Percentiles rank a stretch among this genome's conserved stretches.
Evolutionary conservation across 805 yeast species (phyloP).

Genomic region (Candida loeiensis): DNA sequence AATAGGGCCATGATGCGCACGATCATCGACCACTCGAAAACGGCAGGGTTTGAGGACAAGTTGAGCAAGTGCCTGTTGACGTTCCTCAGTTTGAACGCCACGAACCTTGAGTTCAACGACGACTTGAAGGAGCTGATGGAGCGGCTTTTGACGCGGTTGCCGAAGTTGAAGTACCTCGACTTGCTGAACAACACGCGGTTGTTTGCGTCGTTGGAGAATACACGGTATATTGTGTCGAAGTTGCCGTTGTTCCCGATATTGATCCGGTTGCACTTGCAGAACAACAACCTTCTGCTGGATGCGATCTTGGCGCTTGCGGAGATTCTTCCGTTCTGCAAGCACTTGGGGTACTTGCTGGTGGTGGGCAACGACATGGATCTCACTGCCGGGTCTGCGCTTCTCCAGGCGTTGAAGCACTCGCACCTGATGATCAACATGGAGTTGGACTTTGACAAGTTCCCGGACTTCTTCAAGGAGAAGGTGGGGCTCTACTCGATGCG

Average conservation of each 20-base stretch:
- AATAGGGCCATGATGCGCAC: slow-evolving; percentile 30
- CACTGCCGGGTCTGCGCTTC: slow-evolving; percentile 59
- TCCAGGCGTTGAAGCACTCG: slow-evolving; percentile 67
- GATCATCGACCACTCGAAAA: slow-evolving; percentile 30
- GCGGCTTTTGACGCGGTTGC: slow-evolving; percentile 48
- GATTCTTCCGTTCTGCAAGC: slow-evolving; percentile 63
- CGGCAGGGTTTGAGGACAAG: slow-evolving; percentile 17
- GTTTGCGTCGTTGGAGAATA: slow-evolving; percentile 46
- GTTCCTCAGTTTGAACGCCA: slow-evolving; percentile 62
- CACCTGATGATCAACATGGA: slow-evolving; percentile 67
- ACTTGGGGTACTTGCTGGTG: slow-evolving; percentile 65
- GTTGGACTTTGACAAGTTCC: slow-evolving; percentile 60
- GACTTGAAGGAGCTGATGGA: slow-evolving; percentile 48
- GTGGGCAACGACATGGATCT: slow-evolving; percentile 60
- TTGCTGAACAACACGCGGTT: slow-evolving; percentile 64
- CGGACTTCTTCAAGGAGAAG: slow-evolving; percentile 61
- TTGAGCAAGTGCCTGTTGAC: slow-evolving; percentile 25
- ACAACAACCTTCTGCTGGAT: slow-evolving; percentile 54
- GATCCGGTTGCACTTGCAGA: slow-evolving; percentile 67
- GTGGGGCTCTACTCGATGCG: slow-evolving; percentile 78
- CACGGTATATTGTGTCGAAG: slow-evolving; percentile 54
- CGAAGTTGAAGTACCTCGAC: slow-evolving; percentile 68
- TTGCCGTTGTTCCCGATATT: slow-evolving; percentile 67
- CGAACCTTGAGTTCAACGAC: slow-evolving; percentile 52
- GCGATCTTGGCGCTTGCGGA: slow-evolving; percentile 61